Conservation (phyloP, 129 eudicot species). For the Oenanthe sinensis region DNA sequence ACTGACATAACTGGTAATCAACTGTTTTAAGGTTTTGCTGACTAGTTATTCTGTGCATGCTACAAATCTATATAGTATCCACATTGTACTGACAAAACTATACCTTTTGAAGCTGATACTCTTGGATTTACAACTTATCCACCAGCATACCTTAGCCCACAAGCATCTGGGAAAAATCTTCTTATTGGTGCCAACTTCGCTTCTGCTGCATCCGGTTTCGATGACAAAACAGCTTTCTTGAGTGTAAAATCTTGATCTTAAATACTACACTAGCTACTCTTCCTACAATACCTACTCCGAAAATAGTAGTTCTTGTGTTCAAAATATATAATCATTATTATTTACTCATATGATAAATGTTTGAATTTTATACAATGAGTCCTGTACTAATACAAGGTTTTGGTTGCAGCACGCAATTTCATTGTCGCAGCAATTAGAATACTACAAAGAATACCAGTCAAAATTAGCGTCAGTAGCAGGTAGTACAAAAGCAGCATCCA, state of each 20-base stretch:
- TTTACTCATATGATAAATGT: neutral
- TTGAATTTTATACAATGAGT: neutral
- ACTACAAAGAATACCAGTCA: slow-evolving; percentile 51
- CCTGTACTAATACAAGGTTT: neutral
- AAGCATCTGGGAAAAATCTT: slow-evolving; percentile 75
- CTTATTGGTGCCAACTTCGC: slow-evolving; percentile 84
- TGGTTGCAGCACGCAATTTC: slow-evolving; percentile 60
- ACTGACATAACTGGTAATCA: slow-evolving; percentile 80
- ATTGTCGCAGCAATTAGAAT: slow-evolving; percentile 42
- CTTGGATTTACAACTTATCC: slow-evolving; percentile 70
- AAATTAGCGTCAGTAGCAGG: slow-evolving; percentile 50
- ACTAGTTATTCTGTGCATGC: neutral
- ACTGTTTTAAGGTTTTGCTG: neutral
- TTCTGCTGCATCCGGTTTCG: slow-evolving; percentile 89
- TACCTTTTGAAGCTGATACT: slow-evolving; percentile 53
- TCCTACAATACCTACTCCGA: neutral
- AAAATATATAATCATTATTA: neutral
- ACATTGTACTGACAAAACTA: neutral
- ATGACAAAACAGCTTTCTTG: slow-evolving; percentile 55
- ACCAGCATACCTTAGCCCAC: slow-evolving; percentile 89
- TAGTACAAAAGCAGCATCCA: slow-evolving; percentile 44
- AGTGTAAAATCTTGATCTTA: slow-evolving; percentile 30
- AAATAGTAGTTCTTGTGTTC: neutral
- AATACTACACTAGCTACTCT: neutral
- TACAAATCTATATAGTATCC: neutral